Base-by-base conservation (phyloP, 129 eudicot genomes). In the Deinandra increscens region DNA sequence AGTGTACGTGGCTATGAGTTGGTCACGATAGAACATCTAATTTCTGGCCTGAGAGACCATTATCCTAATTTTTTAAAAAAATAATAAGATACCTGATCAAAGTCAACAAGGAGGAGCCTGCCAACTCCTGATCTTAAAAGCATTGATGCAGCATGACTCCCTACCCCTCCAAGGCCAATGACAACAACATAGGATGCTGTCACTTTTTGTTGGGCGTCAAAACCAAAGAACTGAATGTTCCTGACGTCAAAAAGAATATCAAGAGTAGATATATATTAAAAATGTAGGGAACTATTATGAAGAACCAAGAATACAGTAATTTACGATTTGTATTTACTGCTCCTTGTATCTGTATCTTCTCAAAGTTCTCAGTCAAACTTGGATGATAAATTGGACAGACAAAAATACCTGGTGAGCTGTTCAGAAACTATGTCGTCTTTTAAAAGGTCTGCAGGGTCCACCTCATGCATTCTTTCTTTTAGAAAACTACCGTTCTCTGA, bases 111-210 rank as follows among this genome's bases (percentile, higher is more conserved):
- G 38, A 93, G 95, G 37, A 93, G 95, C 79, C 91, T 87, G 62
- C 99, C 97, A 18, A 93, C 99, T 39, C 99, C 99, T 43, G 99
- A 93, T 80, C 99, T 89, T 82, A 93, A 80, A 73, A 93, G 95
- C 99, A 93, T 93, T 39, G 97, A 84, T 65, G 99, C 99, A 66
- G 97, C 99, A 83, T 93, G 99, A 75, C 99, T 93, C 56, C 99
- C 99, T 6, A 93, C 99, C 66, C 97, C 99, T 51, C 99, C 97
- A 78, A 89, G 99, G 60, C 97, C 99, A 86, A 89, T 87, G 66
- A 93, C 93, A 70, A 93, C 95, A 68, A 93, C 97, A 74, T 82
- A 89, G 19, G 99, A 89, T 53, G 78, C 46, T 45, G 85, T 78
- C 70, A 93, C 99, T 73, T 85, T 93, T 80, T 81, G 81, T 70